Evolutionary conservation across 306 rosid species (phyloP).

Genomic region (Cucurbita argyrosperma): DNA sequence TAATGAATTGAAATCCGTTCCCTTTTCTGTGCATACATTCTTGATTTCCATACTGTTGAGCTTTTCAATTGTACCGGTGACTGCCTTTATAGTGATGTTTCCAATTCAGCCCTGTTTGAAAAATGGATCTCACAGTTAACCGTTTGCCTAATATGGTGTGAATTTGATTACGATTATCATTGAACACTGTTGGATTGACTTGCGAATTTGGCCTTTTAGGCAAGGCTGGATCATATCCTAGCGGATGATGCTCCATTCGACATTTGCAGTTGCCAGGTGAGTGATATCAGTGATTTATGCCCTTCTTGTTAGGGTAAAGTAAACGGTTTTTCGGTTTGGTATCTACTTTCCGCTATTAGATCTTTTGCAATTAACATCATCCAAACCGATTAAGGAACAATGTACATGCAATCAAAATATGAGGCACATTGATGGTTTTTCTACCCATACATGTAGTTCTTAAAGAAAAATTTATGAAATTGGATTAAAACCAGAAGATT

Average conservation of each 20-base stretch:
- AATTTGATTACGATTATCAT: neutral
- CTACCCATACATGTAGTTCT: neutral
- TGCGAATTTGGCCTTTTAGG: slow-evolving; percentile 22
- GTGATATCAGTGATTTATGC: slow-evolving; percentile 2
- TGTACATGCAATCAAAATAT: neutral
- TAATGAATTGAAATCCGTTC: neutral
- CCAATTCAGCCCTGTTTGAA: neutral
- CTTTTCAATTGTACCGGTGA: neutral
- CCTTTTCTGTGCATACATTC: neutral
- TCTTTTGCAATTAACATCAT: neutral
- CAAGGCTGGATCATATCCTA: slow-evolving; percentile 64
- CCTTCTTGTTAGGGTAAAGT: neutral
- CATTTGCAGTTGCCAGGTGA: slow-evolving; percentile 85
- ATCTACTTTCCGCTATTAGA: neutral
- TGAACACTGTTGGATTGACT: neutral
- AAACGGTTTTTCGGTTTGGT: neutral
- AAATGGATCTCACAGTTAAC: neutral
- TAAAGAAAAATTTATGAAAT: neutral
- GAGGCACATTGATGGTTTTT: neutral
- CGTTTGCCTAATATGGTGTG: neutral
- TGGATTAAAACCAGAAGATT: neutral
- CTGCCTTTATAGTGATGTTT: neutral
- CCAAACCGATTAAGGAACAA: neutral
- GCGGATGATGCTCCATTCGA: slow-evolving; percentile 85
- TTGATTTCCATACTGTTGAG: neutral